phyloP scores from a whole-genome alignment of 441 rosid species.

The Lepidium campestre region DNA sequence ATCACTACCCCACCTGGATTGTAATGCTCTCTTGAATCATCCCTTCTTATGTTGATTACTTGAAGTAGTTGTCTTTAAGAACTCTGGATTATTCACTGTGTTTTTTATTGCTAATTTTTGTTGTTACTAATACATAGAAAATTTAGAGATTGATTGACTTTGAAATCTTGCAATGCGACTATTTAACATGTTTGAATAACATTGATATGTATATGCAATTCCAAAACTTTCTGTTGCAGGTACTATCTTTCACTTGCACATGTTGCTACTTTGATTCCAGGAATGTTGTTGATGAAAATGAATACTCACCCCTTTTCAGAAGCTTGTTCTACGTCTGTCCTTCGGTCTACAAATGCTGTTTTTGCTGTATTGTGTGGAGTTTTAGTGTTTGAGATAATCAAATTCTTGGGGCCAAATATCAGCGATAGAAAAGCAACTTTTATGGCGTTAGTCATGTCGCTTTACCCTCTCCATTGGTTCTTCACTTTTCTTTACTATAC shows the following conservation, averaged over 20 bases:
- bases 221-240: conserved; percentile 42
- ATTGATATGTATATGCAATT: conserved; percentile 12
- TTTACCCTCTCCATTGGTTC: conserved; percentile 95
- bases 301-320: conserved; percentile 38
- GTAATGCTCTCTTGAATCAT: conserved; percentile 30
- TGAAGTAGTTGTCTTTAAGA: not conserved
- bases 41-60: not conserved
- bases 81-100: not conserved
- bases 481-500: conserved; percentile 92
- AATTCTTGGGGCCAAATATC: conserved; percentile 52
- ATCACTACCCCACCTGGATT: conserved; percentile 97
- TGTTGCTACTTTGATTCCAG: conserved; percentile 70
- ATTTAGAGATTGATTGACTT: not conserved
- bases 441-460: conserved; percentile 49
- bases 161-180: not conserved
- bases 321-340: conserved; percentile 53
- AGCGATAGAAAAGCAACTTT: conserved; percentile 55
- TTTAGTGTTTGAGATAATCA: conserved; percentile 59
- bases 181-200: too few species aligned
- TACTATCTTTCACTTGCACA: conserved; percentile 83
- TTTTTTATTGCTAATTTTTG: not conserved
- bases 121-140: not conserved
- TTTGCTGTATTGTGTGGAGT: conserved; percentile 72
- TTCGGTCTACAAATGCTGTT: conserved; percentile 59
- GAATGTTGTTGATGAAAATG: conserved; percentile 31